A percentile compares a stretch with the other conserved stretches of the same genome.
These are phyloP conservation scores for Prunus dulcis DNA, from an alignment of 306 rosid species.

Conservation along the genomic window DNA sequence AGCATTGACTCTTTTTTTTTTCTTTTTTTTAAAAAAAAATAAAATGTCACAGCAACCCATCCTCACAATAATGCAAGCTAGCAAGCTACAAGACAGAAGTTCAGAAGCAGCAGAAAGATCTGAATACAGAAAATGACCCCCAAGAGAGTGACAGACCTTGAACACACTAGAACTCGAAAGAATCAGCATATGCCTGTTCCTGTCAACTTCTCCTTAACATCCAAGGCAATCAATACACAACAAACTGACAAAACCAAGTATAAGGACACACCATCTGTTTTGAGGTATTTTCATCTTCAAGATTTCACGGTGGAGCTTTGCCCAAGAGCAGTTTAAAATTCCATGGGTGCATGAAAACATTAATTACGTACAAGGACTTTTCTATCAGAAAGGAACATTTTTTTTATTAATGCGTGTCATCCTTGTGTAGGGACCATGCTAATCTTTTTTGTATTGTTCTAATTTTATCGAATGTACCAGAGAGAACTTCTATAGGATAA, in stretches of 20 bases:
- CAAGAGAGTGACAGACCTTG: neutral
- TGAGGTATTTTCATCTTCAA: neutral
- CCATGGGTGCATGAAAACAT: too few species aligned
- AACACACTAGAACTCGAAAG: neutral
- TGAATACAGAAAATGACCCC: slow-evolving; percentile 9
- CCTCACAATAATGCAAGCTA: neutral
- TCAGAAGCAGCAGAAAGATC: neutral
- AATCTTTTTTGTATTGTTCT: too few species aligned
- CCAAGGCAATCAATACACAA: neutral
- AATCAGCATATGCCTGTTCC: neutral
- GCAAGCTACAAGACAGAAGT: neutral
- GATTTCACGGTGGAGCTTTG: too few species aligned
- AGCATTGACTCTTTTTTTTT: neutral
- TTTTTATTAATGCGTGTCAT: too few species aligned
- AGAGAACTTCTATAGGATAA: too few species aligned
- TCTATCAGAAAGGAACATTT: too few species aligned
- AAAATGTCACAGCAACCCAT: neutral
- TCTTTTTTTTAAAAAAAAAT: too few species aligned
- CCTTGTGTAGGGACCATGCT: too few species aligned
- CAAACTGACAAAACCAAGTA: neutral
- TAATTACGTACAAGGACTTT: too few species aligned
- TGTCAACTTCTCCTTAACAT: neutral
- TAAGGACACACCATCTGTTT: neutral
- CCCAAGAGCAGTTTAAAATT: too few species aligned
- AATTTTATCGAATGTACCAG: too few species aligned